Evolutionary conservation across 495 filamentous ascomycete genomes (phyloP).

Genomic region (Chaetomium tenue): DNA sequence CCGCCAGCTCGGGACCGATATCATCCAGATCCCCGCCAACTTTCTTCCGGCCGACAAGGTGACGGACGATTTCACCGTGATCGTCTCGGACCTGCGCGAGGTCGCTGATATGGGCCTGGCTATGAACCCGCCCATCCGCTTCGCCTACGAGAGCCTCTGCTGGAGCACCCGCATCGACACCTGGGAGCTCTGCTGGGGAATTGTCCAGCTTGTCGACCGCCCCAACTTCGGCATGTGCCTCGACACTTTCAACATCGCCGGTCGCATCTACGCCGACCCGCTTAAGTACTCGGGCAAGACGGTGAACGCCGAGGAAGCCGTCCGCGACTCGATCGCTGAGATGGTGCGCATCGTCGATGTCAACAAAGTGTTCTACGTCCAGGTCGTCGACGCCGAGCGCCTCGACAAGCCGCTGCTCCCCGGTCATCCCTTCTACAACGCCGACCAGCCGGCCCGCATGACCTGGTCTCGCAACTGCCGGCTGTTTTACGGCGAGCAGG

Average conservation of each 20-base stretch:
- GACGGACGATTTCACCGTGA: conserved; percentile 55
- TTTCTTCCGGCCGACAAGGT: conserved; percentile 61
- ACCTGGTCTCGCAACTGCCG: conserved; percentile 78
- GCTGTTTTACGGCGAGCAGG: conserved; percentile 71
- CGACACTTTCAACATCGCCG: conserved; percentile 80
- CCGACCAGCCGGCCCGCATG: conserved; percentile 67
- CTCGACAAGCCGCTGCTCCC: conserved; percentile 57
- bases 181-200: conserved; percentile 69
- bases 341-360: conserved; percentile 59
- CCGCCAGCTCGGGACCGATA: conserved; percentile 61
- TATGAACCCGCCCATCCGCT: conserved; percentile 58
- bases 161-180: conserved; percentile 72
- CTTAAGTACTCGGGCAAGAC: conserved; percentile 52
- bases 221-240: conserved; percentile 76
- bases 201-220: conserved; percentile 63
- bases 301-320: conserved; percentile 56
- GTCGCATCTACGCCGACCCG: conserved; percentile 71
- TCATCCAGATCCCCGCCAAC: conserved; percentile 72
- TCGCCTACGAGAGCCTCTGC: conserved; percentile 74
- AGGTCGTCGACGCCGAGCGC: conserved; percentile 74
- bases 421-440: conserved; percentile 62
- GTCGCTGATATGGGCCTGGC: conserved; percentile 62
- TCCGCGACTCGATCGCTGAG: conserved; percentile 56
- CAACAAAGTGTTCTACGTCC: conserved; percentile 73
- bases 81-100: conserved; percentile 62